Conservation (phyloP, 1,284 basidiomycete genomes). For the Volvariella surrecta region DNA sequence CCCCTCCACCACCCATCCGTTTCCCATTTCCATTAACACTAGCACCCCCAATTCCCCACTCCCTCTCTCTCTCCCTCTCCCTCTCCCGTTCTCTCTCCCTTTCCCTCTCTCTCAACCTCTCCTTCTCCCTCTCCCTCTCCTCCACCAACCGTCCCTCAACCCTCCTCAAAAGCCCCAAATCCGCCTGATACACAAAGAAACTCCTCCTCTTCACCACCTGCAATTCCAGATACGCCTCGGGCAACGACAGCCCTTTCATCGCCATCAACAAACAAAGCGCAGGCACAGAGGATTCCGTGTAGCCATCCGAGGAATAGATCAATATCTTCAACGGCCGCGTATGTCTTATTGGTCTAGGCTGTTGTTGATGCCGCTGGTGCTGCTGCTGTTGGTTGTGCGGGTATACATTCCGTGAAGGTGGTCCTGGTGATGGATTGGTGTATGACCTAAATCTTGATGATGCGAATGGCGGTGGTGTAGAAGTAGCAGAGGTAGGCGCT, state of each 20-base stretch:
- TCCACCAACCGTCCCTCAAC: conserved; percentile 59
- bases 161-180: conserved; percentile 68
- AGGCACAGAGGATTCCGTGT: conserved; percentile 87
- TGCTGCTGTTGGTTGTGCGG: conserved; percentile 17
- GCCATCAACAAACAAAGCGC: conserved; percentile 89
- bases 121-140: conserved; percentile 31
- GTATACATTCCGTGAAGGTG: conserved; percentile 12
- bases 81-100: conserved; percentile 16
- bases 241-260: conserved; percentile 56
- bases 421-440: conserved; percentile 4
- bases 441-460: neutral
- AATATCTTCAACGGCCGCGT: conserved; percentile 65
- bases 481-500: neutral
- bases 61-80: conserved; percentile 16
- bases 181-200: conserved; percentile 90
- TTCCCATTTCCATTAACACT: conserved; percentile 27
- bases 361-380: conserved; percentile 17
- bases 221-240: conserved; percentile 86
- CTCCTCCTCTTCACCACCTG: conserved; percentile 66
- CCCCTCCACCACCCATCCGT: conserved; percentile 14
- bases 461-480: neutral
- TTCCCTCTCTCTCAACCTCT: conserved; percentile 22
- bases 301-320: conserved; percentile 73
- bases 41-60: conserved; percentile 9
- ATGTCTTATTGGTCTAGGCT: conserved; percentile 10